A percentile compares a stretch with the other conserved stretches of the same genome.
These are phyloP conservation scores for Sporothrix pallida DNA, from an alignment of 2,329 filamentous ascomycete species.

Conservation along the genomic window DNA sequence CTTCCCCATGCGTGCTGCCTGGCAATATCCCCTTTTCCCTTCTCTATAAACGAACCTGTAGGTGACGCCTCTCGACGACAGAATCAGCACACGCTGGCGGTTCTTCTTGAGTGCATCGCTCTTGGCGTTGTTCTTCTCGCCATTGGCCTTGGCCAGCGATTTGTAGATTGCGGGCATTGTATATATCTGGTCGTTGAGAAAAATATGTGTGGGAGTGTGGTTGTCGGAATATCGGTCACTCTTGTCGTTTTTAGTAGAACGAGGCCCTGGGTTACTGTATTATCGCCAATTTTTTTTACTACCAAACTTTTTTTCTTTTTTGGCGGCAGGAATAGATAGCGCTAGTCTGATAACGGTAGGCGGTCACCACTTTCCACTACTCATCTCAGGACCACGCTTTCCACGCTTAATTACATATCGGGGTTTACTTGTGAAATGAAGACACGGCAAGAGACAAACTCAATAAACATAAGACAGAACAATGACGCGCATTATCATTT, in stretches of 20 bases:
- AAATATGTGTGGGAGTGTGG: background rate
- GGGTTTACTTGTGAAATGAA: background rate
- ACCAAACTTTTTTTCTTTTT: conserved; percentile 27
- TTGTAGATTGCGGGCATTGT: conserved; percentile 77
- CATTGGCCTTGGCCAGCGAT: conserved; percentile 67
- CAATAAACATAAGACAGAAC: background rate
- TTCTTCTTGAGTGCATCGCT: conserved; percentile 57
- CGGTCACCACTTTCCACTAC: conserved; percentile 15
- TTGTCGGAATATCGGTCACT: background rate
- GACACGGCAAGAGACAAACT: background rate
- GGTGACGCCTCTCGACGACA: conserved; percentile 91
- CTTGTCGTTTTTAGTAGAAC: background rate
- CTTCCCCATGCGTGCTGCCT: too few relatives aligned
- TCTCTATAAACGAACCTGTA: conserved; percentile 65
- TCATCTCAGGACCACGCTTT: too few relatives aligned
- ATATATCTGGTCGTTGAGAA: too few relatives aligned
- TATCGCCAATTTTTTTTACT: conserved; percentile 32
- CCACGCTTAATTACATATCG: conserved; percentile 10
- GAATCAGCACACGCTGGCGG: conserved; percentile 81
- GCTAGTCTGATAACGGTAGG: conserved; percentile 15
- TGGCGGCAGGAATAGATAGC: conserved; percentile 22
- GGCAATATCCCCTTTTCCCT: too few relatives aligned
- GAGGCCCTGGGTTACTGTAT: background rate
- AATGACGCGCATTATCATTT: background rate
- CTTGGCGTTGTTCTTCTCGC: conserved; percentile 54